Evolutionary conservation across 192 early-diverging fungal genomes (phyloP).

Genomic region (Umbelopsis sp.): DNA sequence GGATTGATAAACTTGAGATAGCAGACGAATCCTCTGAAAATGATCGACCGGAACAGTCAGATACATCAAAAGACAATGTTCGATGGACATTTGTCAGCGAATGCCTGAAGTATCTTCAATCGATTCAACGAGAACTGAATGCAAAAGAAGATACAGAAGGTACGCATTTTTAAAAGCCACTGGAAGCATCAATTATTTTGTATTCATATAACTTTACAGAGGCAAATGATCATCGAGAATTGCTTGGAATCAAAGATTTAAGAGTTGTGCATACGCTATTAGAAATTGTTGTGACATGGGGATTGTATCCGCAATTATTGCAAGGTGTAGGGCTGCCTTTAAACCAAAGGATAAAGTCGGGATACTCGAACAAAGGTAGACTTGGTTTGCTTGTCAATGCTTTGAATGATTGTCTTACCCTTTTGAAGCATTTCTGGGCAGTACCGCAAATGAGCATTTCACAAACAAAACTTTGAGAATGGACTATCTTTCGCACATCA

Average conservation of each 20-base stretch:
- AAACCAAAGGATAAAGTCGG: conserved; percentile 59
- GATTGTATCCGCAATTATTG: conserved; percentile 66
- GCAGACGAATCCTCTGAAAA: neutral
- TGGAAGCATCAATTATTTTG: neutral
- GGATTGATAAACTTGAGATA: conserved; percentile 26
- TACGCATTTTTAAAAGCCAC: neutral
- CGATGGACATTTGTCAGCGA: conserved; percentile 20
- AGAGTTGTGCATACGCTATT: conserved; percentile 65
- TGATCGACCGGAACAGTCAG: neutral
- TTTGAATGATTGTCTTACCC: neutral
- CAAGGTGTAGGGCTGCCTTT: conserved; percentile 72
- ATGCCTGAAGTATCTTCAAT: conserved; percentile 22
- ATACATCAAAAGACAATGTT: neutral
- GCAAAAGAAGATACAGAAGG: neutral
- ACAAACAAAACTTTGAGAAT: neutral
- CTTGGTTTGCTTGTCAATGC: neutral
- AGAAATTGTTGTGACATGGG: conserved; percentile 68
- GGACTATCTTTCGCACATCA: conserved; percentile 23
- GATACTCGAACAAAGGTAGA: conserved; percentile 50
- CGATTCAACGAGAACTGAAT: conserved; percentile 30
- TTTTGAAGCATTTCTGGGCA: neutral
- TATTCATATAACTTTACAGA: conserved; percentile 15
- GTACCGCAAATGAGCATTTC: neutral
- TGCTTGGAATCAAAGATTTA: conserved; percentile 62
- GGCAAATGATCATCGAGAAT: conserved; percentile 24